Evolutionary conservation across 371 early-diverging fungal genomes (phyloP), one percentile per base, ranked within the genome.

Genomic region (Mortierella sp.): DNA sequence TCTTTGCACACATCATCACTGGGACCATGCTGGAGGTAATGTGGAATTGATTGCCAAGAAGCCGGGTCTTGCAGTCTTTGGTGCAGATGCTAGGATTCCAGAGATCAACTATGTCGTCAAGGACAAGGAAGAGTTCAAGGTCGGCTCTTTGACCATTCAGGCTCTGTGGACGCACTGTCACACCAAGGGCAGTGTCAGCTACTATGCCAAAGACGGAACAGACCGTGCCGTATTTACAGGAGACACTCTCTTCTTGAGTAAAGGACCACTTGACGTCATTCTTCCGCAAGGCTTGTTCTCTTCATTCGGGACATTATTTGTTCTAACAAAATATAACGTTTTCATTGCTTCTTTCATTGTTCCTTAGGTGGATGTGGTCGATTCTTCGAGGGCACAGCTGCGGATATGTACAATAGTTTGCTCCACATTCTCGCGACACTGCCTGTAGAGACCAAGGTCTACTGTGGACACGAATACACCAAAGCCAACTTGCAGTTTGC

Each of bases 391-490:
- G 98, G 97, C 26, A 90, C 90, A 0, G 86, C 95, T 0, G 75
- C 82, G 23, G 89, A 96, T 53, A 96, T 98, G 97, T 81, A 91
- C 80, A 78, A 83, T 30, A 90, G 93, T 6, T 82, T 97, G 39
- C 75, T 84, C 26, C 80, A 80, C 0, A 81, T 87, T 24, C 79
- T 94, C 15, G 90, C 80, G 0, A 81, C 81, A 31, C 78, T 98
- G 30, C 97, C 96, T 0, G 79, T 84, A 4, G 92, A 91, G 26
- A 97, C 97, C 1, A 79, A 86, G 50, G 93, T 97, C 19, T 98
- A 92, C 63, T 93, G 93, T 71, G 98, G 97, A 1, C 97, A 97
- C 68, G 98, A 97, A 79, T 97, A 97, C 75, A 96, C 97, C 0
- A 54, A 63, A 9, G 60, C 82, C n/a, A 94, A 94, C 57, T 81